Percentiles rank a stretch among this genome's conserved stretches.
Conservation (phyloP, 306 rosid genomes). For the Quercus cerris region DNA sequence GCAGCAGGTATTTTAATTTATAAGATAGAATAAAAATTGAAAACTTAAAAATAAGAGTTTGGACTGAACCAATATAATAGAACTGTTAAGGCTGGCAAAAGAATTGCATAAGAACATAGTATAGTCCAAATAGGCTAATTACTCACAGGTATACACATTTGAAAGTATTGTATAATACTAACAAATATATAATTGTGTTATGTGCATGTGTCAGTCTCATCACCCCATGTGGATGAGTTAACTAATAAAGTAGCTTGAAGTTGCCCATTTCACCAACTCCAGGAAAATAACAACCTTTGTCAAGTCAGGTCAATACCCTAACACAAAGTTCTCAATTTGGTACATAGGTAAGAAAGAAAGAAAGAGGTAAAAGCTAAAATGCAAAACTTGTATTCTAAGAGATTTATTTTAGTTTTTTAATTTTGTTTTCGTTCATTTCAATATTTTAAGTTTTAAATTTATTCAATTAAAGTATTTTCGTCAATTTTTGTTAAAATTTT, state of each 20-base stretch:
- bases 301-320: not conserved
- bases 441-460: no score
- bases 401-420: rapidly evolving
- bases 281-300: not conserved
- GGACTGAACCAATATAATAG: not conserved
- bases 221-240: conserved; percentile 21
- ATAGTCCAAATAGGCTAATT: not conserved
- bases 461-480: no score
- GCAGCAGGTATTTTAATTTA: no score
- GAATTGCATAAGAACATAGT: not conserved
- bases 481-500: no score
- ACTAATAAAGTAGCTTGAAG: conserved; percentile 23
- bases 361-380: no score
- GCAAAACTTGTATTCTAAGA: no score
- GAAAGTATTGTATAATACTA: not conserved
- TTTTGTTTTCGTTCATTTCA: rapidly evolving
- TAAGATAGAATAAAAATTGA: no score
- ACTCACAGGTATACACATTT: not conserved
- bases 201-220: not conserved
- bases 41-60: no score
- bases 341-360: not conserved
- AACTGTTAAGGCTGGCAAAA: not conserved
- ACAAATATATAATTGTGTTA: not conserved
- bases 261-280: conserved; percentile 28
- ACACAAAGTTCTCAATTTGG: not conserved